Evolutionary conservation across 2,329 filamentous ascomycete genomes (phyloP), one percentile per base, ranked within the genome.

Genomic region (Stagonosporopsis tanaceti): DNA sequence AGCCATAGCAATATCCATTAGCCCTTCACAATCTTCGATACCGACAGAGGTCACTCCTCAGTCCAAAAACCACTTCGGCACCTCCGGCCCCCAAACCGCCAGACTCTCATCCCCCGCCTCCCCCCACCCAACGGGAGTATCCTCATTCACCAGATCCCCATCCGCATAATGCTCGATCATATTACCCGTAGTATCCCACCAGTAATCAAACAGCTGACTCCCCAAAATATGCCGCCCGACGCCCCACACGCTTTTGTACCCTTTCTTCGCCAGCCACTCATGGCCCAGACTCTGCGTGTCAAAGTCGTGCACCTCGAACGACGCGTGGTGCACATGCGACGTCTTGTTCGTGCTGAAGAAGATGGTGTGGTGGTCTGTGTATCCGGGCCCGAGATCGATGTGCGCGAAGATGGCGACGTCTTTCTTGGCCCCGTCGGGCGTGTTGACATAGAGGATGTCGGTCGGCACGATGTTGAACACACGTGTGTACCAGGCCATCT

Each of bases 121-220:
- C 22, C 75, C 76, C 59, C 75, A 74, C 15, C 69, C 72, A 5
- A 79, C 82, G 38, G 84, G 81, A 17, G 79, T 82, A 59, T 85
- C 79, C 57, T 85, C 78, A 62, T 86, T 86, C 2, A 90, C 81
- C 62, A 89, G 65, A 74, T 91, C 89, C 1, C 89, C 88, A 70
- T 91, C 89, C 15, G 87, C 85, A 65, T 91, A 91, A 72, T 90
- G 87, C 75, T 89, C 87, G 67, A 89, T 77, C 73, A 89, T 88
- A 68, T 88, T 87, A 0, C 80, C 79, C 3, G 79, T 81, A 0
- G 84, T 84, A 73, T 90, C 87, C 67, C 85, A 87, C 87, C 87
- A 90, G 72, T 90, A 90, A 68, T 91, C 88, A 64, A 91, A 92
- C 48, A 91, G 85, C 76, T 91, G 89, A 61, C 83, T 86, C 4